Evolutionary conservation across 768 basidiomycete genomes (phyloP).

Genomic region (Lentinula detonsa): DNA sequence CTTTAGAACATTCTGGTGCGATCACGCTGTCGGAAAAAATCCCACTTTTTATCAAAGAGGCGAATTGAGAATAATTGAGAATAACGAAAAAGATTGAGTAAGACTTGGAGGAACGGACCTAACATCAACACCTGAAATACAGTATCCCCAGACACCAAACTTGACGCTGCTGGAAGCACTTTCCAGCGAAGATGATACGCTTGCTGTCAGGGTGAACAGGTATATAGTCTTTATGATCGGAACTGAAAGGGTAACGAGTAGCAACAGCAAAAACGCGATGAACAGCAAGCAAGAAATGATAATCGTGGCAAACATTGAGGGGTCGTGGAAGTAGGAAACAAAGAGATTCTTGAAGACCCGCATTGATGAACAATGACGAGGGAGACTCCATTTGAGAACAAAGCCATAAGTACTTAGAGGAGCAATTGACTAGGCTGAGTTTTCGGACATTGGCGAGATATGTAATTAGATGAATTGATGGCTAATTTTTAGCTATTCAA

Average conservation of each 20-base stretch:
- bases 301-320: constrained; percentile 15
- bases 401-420: neutral
- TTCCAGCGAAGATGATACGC: constrained; percentile 25
- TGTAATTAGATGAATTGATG: constrained; percentile 1
- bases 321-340: neutral
- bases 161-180: constrained; percentile 31
- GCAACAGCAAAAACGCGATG: constrained; percentile 51
- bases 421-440: neutral
- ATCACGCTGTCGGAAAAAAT: constrained; percentile 32
- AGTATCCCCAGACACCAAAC: constrained; percentile 65
- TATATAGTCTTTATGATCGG: constrained; percentile 39
- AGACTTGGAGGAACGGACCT: constrained; percentile 26
- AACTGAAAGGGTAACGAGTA: constrained; percentile 56
- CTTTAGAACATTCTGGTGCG: constrained; percentile 37
- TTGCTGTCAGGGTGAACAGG: constrained; percentile 39
- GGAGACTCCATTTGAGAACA: neutral
- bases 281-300: constrained; percentile 39
- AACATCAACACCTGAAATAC: constrained; percentile 39
- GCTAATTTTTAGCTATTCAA: neutral
- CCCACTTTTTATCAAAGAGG: constrained; percentile 25
- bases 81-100: neutral
- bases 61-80: constrained; percentile 11
- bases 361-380: constrained; percentile 7
- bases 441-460: neutral
- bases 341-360: neutral